Evolutionary conservation across 345 rosid species (phyloP), one percentile per base, ranked within the genome.

Genomic region (Jatropha curcas): DNA sequence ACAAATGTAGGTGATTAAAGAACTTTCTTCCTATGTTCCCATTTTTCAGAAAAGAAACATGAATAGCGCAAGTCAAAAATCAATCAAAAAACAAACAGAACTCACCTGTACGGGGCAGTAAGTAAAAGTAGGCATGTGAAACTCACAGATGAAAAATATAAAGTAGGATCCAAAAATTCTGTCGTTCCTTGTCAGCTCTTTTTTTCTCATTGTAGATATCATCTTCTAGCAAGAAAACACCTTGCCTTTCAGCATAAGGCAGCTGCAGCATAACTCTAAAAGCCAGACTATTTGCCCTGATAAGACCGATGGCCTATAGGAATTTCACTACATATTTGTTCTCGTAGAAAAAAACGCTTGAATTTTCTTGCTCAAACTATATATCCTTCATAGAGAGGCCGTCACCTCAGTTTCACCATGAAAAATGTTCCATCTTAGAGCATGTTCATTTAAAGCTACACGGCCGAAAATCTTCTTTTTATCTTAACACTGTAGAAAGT

Each of bases 271-370:
- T 12, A n/a, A 51, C 2, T 59, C 53, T 22, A n/a, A n/a, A n/a
- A n/a, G 16, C 14, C 27, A n/a, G n/a, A n/a, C n/a, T n/a, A n/a
- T n/a, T 43, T 12, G 9, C 60, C 61, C 48, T 60, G 22, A 50
- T 28, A 48, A 20, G 22, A 24, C 53, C 11, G 1, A n/a, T 46
- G 68, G 25, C 30, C 27, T n/a, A 35, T 48, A 41, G 39, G 55
- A 34, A 2, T 66, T 52, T 60, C 12, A 67, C 51, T n/a, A 67
- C 72, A 59, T 16, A 62, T 33, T 13, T 57, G 39, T 67, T 67
- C 12, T 57, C 17, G 3, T 20, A 5, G 22, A 74, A 22, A 43
- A 67, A 67, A 30, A 59, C 1, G 17, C 22, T n/a, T 67, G 55
- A 67, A 67, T 74, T 7, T 33, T 22, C n/a, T 20, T 39, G 9